Conservation (phyloP, 2,329 filamentous ascomycete species). For the Thelonectria discophora region DNA sequence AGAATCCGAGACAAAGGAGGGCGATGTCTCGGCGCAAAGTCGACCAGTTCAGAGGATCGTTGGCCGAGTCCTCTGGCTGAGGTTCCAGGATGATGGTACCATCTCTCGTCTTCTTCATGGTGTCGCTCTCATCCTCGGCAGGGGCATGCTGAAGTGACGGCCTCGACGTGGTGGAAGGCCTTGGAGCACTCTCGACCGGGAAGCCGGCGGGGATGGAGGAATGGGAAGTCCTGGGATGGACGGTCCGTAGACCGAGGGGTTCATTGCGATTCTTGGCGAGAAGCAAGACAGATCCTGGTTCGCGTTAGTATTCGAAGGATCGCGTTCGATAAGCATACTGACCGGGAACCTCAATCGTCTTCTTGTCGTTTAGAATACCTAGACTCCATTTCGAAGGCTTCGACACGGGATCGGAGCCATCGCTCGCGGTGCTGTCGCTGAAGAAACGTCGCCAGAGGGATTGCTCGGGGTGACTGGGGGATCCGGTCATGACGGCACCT, state of each 20-base stretch:
- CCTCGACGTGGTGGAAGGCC: constrained; percentile 39
- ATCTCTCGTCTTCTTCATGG: constrained; percentile 80
- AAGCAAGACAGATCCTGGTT: constrained; percentile 65
- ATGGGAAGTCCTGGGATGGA: constrained; percentile 65
- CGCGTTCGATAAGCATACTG: constrained; percentile 37
- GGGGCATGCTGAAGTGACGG: constrained; percentile 15
- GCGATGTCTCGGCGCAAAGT: constrained; percentile 81
- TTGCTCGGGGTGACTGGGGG: constrained; percentile 17
- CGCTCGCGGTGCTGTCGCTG: constrained; percentile 19
- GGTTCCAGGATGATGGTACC: constrained; percentile 88
- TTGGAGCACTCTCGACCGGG: constrained; percentile 46
- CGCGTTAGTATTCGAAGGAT: constrained; percentile 17
- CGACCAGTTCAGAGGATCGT: constrained; percentile 95
- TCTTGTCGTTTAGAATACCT: constrained; percentile 83
- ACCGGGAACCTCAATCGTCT: constrained; percentile 91
- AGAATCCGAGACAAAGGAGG: constrained; percentile 84
- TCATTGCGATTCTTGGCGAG: constrained; percentile 65
- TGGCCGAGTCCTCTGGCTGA: constrained; percentile 88
- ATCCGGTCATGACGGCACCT: constrained; percentile 29
- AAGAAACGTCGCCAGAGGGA: constrained; percentile 36
- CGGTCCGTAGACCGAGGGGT: constrained; percentile 66
- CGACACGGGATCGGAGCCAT: constrained; percentile 20
- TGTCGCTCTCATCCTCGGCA: constrained; percentile 42
- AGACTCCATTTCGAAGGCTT: constrained; percentile 64
- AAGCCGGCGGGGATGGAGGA: constrained; percentile 64